Base-by-base conservation (phyloP, 495 filamentous ascomycete species). In the Cladorrhinum samala region DNA sequence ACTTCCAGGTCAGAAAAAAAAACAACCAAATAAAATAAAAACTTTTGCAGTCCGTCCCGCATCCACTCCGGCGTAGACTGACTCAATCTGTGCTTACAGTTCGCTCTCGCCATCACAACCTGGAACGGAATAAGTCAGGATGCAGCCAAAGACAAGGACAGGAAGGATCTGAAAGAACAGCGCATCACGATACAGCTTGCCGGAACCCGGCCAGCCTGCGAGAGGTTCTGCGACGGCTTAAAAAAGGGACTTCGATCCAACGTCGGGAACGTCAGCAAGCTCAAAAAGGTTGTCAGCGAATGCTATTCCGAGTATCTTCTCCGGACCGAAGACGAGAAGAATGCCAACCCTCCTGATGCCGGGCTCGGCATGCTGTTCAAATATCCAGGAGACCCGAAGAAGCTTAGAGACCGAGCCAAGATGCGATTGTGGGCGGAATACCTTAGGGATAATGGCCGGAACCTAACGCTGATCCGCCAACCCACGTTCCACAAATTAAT, bases 341-440 rank as follows among this genome's bases (percentile, higher is more conserved):
- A 83, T 27, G 74, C 66, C 30, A 72, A 67, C 43, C 82, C 86
- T 0, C 94, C 94, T 13, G 92, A 97, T 72, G 90, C 91, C 16
- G 93, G 93, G 6, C 73, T 98, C 50, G 93, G 93, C 24, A 87
- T 92, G 82, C 68, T 92, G 7, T 98, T 96, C 72, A 84, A 86
- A 61, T 98, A 97, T 68, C 93, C 93, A 3, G 93, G 93, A 30
- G 92, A 98, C 77, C 84, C 89, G n/a, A 87, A 87, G 56, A 97
- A 97, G 69, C 78, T 96, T 37, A 79, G 93, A 59, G 94, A 98
- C 72, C 78, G 89, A 38, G 95, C 91, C 60, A 98, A 98, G 77
- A 97, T 98, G 88, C 79, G 93, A 48, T 68, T 98, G 19, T 98
- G 93, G 93, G 85, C 85, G 41, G 93, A 98, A 74, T 97, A 98